Conservation (phyloP, 2,329 filamentous ascomycete species). For the Penicillium sp. region DNA sequence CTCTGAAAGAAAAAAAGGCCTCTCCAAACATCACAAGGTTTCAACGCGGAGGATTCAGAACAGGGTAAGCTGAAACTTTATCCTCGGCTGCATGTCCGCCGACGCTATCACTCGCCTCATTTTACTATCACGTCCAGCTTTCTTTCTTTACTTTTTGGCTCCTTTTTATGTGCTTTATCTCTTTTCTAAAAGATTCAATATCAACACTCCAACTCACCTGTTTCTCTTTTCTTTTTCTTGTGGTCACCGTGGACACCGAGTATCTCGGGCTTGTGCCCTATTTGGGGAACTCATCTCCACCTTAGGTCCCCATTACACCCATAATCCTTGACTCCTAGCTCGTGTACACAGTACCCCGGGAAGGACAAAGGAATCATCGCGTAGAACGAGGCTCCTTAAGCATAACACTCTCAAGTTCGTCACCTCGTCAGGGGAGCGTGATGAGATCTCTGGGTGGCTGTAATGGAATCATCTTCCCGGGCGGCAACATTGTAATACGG, state of each 20-base stretch:
- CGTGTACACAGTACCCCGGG: background rate
- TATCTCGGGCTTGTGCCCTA: conserved; percentile 16
- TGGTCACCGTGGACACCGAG: background rate
- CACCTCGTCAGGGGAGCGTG: background rate
- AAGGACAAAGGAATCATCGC: background rate
- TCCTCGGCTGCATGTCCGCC: conserved; percentile 1
- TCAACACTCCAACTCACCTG: background rate
- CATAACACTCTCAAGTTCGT: background rate
- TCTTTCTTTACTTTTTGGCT: background rate
- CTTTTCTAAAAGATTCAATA: background rate
- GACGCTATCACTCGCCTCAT: conserved; percentile 8
- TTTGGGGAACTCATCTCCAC: conserved; percentile 19
- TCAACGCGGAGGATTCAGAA: too few relatives aligned
- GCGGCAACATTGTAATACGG: conserved; percentile 8
- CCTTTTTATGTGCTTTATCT: background rate
- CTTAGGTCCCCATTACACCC: conserved; percentile 8
- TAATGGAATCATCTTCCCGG: conserved; percentile 3
- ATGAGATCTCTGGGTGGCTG: conserved; percentile 1
- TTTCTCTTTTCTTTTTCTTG: conserved; percentile 2
- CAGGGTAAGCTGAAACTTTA: too few relatives aligned
- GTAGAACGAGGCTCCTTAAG: background rate
- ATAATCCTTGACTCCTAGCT: conserved; percentile 3
- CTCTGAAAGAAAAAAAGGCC: too few relatives aligned
- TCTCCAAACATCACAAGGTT: too few relatives aligned
- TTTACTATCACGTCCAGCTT: background rate